Evolutionary conservation across 1,139 yeast species (phyloP), one percentile per base, ranked within the genome.

Genomic region (Saccharomycopsis hybrid): DNA sequence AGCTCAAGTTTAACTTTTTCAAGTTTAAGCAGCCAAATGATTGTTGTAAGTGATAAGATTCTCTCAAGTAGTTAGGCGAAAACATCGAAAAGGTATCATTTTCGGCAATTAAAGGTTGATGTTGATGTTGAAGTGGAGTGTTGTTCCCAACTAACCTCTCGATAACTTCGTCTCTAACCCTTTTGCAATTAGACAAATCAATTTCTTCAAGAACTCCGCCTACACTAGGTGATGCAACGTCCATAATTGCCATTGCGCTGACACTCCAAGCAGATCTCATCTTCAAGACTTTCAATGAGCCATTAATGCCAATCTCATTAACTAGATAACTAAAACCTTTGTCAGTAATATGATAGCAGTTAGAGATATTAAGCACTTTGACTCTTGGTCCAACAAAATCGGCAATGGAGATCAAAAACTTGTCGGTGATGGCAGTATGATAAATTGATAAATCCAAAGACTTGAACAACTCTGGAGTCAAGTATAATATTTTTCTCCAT

Each of bases 211-310:
- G 65, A 55, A 72, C 67, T 45, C 72, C 69, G 1, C 89, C 89
- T 39, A 82, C 79, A 55, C 77, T 74, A 0, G 84, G 83, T 2
- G 77, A 81, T 1, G 87, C 75, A 46, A 85, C 64, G 61, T 85
- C 92, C 86, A 84, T 81, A 28, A 85, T 80, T 3, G 90, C 85
- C 86, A 82, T 79, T 2, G 88, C 86, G 55, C 84, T 77, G 5
- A 84, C 78, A 57, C 82, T 87, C 92, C 92, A 85, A 47, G 78
- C 82, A 30, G 85, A 79, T 52, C 71, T 73, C 87, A 85, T 82
- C 54, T 72, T 73, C 47, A 85, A 66, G 5, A 66, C 65, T 49
- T 70, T 69, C 46, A 85, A 73, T 37, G 71, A 70, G 5, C 89
- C 89, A 43, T 79, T 64, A 57, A 79, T 78, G 0, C 89, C 90